Evolutionary conservation across 2,329 filamentous ascomycete genomes (phyloP).

Genomic region (Pestalotiopsis sp.): DNA sequence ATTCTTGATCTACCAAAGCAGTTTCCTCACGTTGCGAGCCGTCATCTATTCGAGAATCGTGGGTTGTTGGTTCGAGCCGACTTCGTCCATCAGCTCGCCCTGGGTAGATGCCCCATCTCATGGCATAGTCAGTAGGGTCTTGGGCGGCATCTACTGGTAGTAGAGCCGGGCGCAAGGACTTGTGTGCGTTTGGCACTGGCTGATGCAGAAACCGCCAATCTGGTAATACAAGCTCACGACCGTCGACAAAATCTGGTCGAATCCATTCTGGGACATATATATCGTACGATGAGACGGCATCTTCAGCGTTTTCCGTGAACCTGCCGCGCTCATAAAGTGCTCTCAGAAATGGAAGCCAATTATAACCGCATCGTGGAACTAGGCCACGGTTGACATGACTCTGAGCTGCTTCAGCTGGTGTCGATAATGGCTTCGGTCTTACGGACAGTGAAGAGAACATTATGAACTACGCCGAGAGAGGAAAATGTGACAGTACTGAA

Average conservation of each 20-base stretch:
- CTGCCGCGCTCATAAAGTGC: conserved; percentile 16
- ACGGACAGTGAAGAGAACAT: background rate
- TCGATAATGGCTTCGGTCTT: background rate
- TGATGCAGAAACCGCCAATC: background rate
- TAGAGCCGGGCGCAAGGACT: conserved; percentile 24
- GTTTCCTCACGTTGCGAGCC: conserved; percentile 20
- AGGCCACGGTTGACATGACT: background rate
- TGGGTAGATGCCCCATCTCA: conserved; percentile 28
- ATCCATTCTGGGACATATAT: conserved; percentile 4
- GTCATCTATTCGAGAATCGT: conserved; percentile 22
- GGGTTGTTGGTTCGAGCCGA: conserved; percentile 27
- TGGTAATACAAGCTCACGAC: background rate
- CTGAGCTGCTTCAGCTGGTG: background rate
- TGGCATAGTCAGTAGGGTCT: conserved; percentile 25
- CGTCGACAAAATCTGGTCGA: background rate
- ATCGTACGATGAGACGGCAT: background rate
- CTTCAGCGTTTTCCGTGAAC: too few species aligned
- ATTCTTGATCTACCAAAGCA: conserved; percentile 26
- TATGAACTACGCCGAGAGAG: background rate
- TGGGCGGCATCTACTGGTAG: conserved; percentile 19
- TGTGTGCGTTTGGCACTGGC: background rate
- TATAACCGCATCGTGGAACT: conserved; percentile 2
- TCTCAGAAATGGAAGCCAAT: conserved; percentile 18
- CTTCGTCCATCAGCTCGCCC: conserved; percentile 28
- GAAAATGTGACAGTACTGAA: background rate